Evolutionary conservation across 116 monocot genomes (phyloP).

Genomic region (Dioscorea cayenensis): DNA sequence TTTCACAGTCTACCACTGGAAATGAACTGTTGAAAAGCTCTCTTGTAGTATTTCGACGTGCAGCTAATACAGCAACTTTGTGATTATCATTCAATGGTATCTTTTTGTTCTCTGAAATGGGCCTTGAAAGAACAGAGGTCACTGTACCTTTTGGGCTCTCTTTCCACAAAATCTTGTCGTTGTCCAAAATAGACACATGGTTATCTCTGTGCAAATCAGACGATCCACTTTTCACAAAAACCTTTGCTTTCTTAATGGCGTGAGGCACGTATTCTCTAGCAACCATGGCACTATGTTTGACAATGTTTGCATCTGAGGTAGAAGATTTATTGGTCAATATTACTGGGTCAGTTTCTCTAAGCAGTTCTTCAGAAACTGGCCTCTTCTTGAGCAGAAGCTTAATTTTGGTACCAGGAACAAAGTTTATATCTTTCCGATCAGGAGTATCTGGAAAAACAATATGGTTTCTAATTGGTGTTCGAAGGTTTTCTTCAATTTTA

Average conservation of each 20-base stretch:
- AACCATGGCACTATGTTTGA: neutral
- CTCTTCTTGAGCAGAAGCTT: constrained; percentile 18
- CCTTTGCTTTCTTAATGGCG: neutral
- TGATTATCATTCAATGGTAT: constrained; percentile 14
- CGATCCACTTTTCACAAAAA: constrained; percentile 4
- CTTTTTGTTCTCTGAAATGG: constrained; percentile 6
- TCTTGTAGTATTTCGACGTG: constrained; percentile 1
- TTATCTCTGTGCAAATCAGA: constrained; percentile 7
- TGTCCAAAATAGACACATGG: neutral
- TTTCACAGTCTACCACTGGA: constrained; percentile 40
- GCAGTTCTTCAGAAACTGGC: constrained; percentile 1
- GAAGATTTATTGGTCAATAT: constrained; percentile 11
- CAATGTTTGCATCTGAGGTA: neutral
- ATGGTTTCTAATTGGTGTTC: constrained; percentile 79
- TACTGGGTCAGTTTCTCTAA: constrained; percentile 6
- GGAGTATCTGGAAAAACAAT: constrained; percentile 42
- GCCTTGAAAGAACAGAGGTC: neutral
- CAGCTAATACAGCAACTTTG: constrained; percentile 8
- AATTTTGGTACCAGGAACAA: constrained; percentile 2
- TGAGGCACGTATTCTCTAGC: neutral
- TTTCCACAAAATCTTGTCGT: neutral
- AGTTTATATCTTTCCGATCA: constrained; percentile 9
- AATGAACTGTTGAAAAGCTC: constrained; percentile 18
- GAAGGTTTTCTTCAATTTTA: constrained; percentile 54
- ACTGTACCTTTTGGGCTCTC: neutral